Conservation (phyloP, 306 rosid species). For the Aeschynomene evenia region DNA sequence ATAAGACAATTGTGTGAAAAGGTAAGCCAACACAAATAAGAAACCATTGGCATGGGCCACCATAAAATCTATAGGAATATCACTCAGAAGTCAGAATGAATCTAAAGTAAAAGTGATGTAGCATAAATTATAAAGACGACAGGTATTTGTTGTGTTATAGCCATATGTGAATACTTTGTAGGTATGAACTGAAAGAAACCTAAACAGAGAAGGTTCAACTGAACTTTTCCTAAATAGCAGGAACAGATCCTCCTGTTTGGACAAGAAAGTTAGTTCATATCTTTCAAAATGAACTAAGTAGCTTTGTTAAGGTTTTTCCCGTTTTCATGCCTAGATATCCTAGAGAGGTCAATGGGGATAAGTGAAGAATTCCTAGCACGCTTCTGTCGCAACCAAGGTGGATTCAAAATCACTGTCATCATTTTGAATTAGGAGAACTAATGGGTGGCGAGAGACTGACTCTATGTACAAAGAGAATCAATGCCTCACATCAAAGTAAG, state of each 20-base stretch:
- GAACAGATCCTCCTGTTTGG: background rate
- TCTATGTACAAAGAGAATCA: too few species aligned
- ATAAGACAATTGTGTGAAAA: background rate
- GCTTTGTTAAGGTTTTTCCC: too few species aligned
- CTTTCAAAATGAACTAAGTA: background rate
- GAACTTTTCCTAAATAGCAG: background rate
- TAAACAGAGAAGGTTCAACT: background rate
- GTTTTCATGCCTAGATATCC: too few species aligned
- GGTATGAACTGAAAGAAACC: background rate
- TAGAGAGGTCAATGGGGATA: too few species aligned
- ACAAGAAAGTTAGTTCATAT: background rate
- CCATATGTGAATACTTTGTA: background rate
- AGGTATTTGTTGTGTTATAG: background rate
- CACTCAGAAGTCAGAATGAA: too few species aligned
- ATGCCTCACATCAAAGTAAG: too few species aligned
- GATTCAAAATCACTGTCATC: background rate
- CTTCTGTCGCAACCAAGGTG: background rate
- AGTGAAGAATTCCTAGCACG: too few species aligned
- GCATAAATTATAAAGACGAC: background rate
- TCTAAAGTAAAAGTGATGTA: too few species aligned
- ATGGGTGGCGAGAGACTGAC: too few species aligned
- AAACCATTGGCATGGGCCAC: background rate
- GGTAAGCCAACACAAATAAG: background rate
- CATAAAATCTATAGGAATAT: background rate
- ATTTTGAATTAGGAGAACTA: too few species aligned